Evolutionary conservation across 306 rosid species (phyloP), one percentile per base, ranked within the genome.

Genomic region (Sphenostylis stenocarpa): DNA sequence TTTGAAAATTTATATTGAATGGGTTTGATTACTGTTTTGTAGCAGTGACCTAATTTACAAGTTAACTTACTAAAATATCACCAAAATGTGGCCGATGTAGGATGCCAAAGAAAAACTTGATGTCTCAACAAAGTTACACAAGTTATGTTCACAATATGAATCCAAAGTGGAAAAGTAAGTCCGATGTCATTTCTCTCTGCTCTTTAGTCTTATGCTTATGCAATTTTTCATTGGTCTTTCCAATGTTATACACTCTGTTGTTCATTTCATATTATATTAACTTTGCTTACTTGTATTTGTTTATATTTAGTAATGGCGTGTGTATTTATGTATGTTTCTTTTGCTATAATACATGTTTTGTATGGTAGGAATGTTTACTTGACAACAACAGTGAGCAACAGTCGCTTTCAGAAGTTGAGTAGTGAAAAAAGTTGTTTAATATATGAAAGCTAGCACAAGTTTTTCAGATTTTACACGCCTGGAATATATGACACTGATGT

Each of bases 151-250:
- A 44, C 85, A 86, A 76, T 95, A 91, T 81, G 99, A 95, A 81
- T 88, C 82, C 85, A 87, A 87, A 79, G 87, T 92, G 4, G 94
- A 89, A 75, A 87, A 82, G 99, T 95, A 83, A 86, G 97, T 83
- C 11, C 19, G 34, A 7, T n/a, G 48, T 44, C 44, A 43, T 57
- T 85, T 52, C 70, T 39, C 39, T 55, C 29, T 58, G 41, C 64
- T 15, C 36, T 63, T 31, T 66, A 70, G 67, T 63, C 36, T 69
- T 14, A 7, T 70, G 39, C 10, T 60, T 60, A 33, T 44, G 53
- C 41, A 57, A 29, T 75, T 58, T 67, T 36, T 38, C 11, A 26
- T 57, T 36, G 57, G 72, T 15, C n/a, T 73, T 34, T 5, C 6
- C 28, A 39, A 21, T 71, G 53, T 62, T 62, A n/a, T n/a, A n/a